These are phyloP conservation scores for Herpetomonas tarakana DNA, from an alignment of 208 protist species.

Conservation along the genomic window DNA sequence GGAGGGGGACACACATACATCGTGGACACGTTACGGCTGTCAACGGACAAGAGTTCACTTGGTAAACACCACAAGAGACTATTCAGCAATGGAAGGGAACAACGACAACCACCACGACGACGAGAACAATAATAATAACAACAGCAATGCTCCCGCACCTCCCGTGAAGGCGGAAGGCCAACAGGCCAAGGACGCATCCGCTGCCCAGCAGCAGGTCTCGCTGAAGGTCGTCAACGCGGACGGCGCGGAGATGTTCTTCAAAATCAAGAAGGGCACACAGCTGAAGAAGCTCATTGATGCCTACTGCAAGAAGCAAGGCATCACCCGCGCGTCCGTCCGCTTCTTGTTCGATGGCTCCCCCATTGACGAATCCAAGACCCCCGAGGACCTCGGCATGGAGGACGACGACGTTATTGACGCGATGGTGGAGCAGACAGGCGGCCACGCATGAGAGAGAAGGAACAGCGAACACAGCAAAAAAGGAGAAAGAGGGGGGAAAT, in stretches of 20 bases:
- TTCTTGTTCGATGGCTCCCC: constrained; percentile 96
- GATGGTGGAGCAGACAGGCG: constrained; percentile 92
- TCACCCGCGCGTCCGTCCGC: constrained; percentile 83
- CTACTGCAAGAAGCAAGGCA: constrained; percentile 96
- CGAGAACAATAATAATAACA: constrained; percentile 31
- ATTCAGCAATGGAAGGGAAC: background rate
- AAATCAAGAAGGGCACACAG: constrained; percentile 94
- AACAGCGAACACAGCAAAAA: no score
- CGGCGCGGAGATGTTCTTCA: constrained; percentile 96
- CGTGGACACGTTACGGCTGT: no score
- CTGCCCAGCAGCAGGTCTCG: constrained; percentile 64
- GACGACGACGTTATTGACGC: constrained; percentile 95
- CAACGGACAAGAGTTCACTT: no score
- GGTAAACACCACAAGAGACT: no score
- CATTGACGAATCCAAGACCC: constrained; percentile 90
- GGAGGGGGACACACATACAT: no score
- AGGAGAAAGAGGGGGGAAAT: background rate
- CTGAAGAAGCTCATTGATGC: constrained; percentile 96
- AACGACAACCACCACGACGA: constrained; percentile 14
- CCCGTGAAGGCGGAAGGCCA: constrained; percentile 49
- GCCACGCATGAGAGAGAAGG: constrained; percentile 8
- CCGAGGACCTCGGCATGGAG: constrained; percentile 94
- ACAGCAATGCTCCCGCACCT: constrained; percentile 16
- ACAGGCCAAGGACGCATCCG: constrained; percentile 17
- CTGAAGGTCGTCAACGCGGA: constrained; percentile 92